Base-by-base conservation (phyloP, 306 rosid species). In the Dalbergia cochinchinensis region DNA sequence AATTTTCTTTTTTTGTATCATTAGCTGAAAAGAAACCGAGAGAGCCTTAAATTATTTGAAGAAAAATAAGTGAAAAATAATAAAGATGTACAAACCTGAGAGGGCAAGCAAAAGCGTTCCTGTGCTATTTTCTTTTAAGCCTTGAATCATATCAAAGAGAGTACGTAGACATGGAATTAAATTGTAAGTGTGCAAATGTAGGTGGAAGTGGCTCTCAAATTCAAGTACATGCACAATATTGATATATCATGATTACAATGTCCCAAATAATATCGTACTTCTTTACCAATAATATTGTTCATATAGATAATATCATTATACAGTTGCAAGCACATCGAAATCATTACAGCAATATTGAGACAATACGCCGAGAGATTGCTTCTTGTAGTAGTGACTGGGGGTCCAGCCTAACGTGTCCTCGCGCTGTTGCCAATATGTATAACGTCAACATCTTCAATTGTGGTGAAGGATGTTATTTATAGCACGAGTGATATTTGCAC, bases 151-250 rank as follows among this genome's bases (percentile, higher is more conserved):
- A 16, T 76, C 39, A 22, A 18, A 33, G n/a, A 45, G 18, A 58
- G 71, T 47, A 54, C 14, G 42, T 16, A 26, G 75, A 64, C 14
- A 35, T 55, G 50, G 55, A 83, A 71, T 26, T 45, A 72, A 35
- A 72, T 78, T 47, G 44, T 44, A 3, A 62, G 82, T 13, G 26
- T 20, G 48, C 7, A 77, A 82, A 44, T 20, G 37, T 66, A 7
- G 82, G 57, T 63, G 64, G 57, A 47, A 19, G 86, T 48, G 79
- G 20, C 12, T 64, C 44, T 70, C 86, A 83, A 55, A 61, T 78
- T 72, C 11, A 70, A 83, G 58, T 44, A 20, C 74, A 69, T 50
- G 11, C 59, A 59, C 58, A 54, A 72, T 64, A 71, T 51, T 69
- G 42, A 61, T 48, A 8, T 14, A 70, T 61, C 57, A 77, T 19